Base-by-base conservation (phyloP, 768 basidiomycete species). In the Pleurotus giganteus region DNA sequence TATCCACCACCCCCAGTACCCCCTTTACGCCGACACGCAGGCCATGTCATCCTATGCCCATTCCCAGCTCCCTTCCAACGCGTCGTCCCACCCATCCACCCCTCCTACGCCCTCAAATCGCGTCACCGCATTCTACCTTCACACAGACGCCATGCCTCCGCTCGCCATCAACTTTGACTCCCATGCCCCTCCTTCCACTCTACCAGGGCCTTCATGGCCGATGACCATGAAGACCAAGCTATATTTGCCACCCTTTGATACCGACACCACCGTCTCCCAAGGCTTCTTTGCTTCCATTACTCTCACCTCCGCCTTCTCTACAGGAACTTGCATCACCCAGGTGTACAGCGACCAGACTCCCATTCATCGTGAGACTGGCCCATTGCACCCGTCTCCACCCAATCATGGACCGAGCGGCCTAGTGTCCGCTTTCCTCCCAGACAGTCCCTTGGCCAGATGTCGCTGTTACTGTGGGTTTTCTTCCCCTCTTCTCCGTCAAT, bases 111-210 rank as follows among this genome's bases (percentile, higher is more conserved):
- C 56, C 71, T 34, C 54, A 70, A 65, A 65, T 60, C 66, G 70
- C 61, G 63, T 74, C 65, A 66, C 68, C 57, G 71, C 70, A 43
- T 65, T 89, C 54, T 77, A 74, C 36, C 73, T 90, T 15, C 77
- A 77, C 63, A 83, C 88, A 21, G 84, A 87, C 60, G 86, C 87
- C 56, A 86, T 89, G 83, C 69, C 76, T n/a, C 76, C 83, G 15
- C 76, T 84, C 53, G 70, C 74, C 27, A 73, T 88, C 65, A 80
- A 84, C 57, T 71, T 87, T 54, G 85, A 85, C 65, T 71, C 76
- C 19, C 68, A 85, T 43, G 58, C 71, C 43, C 72, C 77, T 43
- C 69, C 76, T 19, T 57, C 74, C 52, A 65, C 73, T 54, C 66
- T 66, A 34, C 63, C 73, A 46, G 62, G 66, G 44, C 66, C 64